Conservation (phyloP, 768 basidiomycete species). For the Sarcodon aspratus region DNA sequence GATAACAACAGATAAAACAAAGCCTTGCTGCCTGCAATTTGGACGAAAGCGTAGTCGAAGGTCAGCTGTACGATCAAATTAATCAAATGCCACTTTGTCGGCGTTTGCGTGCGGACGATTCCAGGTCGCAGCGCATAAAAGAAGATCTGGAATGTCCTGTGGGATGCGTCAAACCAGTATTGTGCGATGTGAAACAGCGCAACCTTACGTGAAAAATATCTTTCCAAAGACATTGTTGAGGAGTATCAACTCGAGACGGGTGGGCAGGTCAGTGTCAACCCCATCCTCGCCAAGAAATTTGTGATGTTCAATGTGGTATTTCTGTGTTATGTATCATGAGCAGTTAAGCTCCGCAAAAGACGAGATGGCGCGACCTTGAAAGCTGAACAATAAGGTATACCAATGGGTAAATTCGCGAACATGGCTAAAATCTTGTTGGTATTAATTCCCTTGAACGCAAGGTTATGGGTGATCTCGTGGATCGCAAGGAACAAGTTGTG, state of each 20-base stretch:
- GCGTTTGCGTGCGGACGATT: constrained; percentile 74
- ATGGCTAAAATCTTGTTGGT: constrained; percentile 85
- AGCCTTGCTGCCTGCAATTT: constrained; percentile 31
- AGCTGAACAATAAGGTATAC: constrained; percentile 86
- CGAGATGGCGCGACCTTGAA: constrained; percentile 60
- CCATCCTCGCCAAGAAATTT: constrained; percentile 94
- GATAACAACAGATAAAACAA: constrained; percentile 78
- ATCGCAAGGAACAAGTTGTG: constrained; percentile 98
- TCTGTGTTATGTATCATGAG: constrained; percentile 24
- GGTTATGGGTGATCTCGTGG: constrained; percentile 97
- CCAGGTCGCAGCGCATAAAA: constrained; percentile 97
- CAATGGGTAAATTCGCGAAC: constrained; percentile 88
- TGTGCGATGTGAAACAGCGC: neutral
- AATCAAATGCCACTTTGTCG: constrained; percentile 76
- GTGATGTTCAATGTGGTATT: constrained; percentile 94
- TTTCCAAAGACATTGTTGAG: constrained; percentile 96
- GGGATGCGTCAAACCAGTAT: neutral
- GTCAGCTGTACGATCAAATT: constrained; percentile 61
- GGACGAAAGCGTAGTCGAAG: constrained; percentile 63
- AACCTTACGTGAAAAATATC: constrained; percentile 87
- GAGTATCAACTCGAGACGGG: constrained; percentile 69
- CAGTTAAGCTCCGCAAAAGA: neutral
- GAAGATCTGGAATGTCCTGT: constrained; percentile 91
- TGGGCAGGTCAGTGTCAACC: constrained; percentile 92
- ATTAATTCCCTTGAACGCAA: constrained; percentile 76